Percentiles rank a stretch among this genome's conserved stretches.
Evolutionary conservation across 1,139 yeast genomes (phyloP).

Genomic region (Spathaspora sp.): DNA sequence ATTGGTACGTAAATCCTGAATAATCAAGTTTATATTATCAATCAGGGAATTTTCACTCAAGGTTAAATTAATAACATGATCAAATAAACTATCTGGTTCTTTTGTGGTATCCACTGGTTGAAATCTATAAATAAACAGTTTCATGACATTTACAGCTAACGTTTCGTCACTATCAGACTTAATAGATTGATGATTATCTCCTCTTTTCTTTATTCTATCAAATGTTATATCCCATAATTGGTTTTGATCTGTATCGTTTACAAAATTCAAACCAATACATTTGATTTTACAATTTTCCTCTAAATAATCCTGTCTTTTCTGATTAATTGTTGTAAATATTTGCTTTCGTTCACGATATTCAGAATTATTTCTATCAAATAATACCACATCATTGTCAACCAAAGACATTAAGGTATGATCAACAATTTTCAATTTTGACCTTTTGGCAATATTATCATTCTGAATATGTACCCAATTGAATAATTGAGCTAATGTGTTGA

Average conservation of each 20-base stretch:
- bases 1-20: conserved; percentile 33
- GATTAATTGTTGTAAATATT: conserved; percentile 54
- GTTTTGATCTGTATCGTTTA: conserved; percentile 25
- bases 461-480: conserved; percentile 77
- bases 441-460: conserved; percentile 69
- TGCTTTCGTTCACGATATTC: conserved; percentile 66
- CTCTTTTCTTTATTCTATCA: conserved; percentile 63
- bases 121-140: conserved; percentile 69
- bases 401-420: conserved; percentile 45
- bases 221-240: conserved; percentile 53
- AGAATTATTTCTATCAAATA: conserved; percentile 85
- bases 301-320: conserved; percentile 35
- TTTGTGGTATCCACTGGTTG: conserved; percentile 50
- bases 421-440: conserved; percentile 52
- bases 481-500: conserved; percentile 55
- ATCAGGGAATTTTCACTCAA: conserved; percentile 47
- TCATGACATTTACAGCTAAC: conserved; percentile 60
- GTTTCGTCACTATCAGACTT: conserved; percentile 46
- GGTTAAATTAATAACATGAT: conserved; percentile 57
- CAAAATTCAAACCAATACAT: conserved; percentile 70
- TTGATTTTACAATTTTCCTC: conserved; percentile 34
- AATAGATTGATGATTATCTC: conserved; percentile 89
- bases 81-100: conserved; percentile 70
- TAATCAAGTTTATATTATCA: conserved; percentile 48
- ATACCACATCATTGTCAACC: conserved; percentile 46